Evolutionary conservation across 441 rosid species (phyloP), one percentile per base, ranked within the genome.

Genomic region (Bocquillonia castaneifolia): DNA sequence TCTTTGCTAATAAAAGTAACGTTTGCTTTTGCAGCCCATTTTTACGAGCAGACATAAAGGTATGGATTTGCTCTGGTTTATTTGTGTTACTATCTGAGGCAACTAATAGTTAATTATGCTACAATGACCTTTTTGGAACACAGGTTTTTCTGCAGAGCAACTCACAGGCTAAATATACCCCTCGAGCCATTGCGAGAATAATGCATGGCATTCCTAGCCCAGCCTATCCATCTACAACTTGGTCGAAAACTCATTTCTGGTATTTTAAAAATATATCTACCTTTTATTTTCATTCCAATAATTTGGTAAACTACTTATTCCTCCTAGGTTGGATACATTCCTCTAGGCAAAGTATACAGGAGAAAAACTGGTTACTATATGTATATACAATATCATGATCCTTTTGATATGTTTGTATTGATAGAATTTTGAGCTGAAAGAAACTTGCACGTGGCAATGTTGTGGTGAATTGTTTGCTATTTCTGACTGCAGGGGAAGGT

Each of bases 191-290:
- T 44, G 92, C 94, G 29, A 93, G 97, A 76, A 88, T 91, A 84
- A 83, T 93, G 90, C 96, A 91, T 71, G 97, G 95, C 78, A 85
- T 91, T 76, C 84, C 86, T 64, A 93, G 98, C 80, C 97, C 96
- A 73, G 92, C 95, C 18, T 93, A 89, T 78, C 91, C 86, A 6
- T 80, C 87, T 75, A 44, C 91, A 68, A 64, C 72, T 69, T 91
- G 98, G 98, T 86, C 89, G 40, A 89, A 74, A 77, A 80, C 93
- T 73, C 96, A 93, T 88, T 93, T 93, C 86, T 93, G 98, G 97
- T 93, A 90, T 60, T 26, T 34, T 45, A 18, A 15, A 56, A 40
- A 54, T 18, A 15, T 18, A 31, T 39, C 48, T 59, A 15, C 22
- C 13, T 15, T 5, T 28, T 28, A 8, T 44, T 44, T 51, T 71